These are phyloP conservation scores for Myxozyma geophila DNA, from an alignment of 805 yeast genomes.

Conservation along the genomic window DNA sequence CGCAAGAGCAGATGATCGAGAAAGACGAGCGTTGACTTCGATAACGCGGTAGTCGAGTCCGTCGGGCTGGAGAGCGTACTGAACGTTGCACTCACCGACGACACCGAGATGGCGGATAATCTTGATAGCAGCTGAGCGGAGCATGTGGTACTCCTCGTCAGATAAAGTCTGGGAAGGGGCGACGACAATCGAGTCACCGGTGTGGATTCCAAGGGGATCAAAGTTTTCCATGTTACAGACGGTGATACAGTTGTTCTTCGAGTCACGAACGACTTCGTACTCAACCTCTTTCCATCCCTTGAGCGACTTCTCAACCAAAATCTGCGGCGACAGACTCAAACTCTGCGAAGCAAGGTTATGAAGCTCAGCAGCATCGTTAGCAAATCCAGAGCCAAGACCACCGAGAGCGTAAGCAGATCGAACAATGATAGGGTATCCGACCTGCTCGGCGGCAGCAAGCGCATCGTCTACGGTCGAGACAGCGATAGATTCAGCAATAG, in stretches of 20 bases:
- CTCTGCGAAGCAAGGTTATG: slow-evolving; percentile 88
- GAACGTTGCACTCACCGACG: slow-evolving; percentile 98
- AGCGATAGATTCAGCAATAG: slow-evolving; percentile 96
- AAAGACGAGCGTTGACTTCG: slow-evolving; percentile 95
- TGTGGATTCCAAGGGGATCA: slow-evolving; percentile 97
- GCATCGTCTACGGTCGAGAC: slow-evolving; percentile 94
- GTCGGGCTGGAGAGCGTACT: slow-evolving; percentile 94
- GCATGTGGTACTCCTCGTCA: slow-evolving; percentile 97
- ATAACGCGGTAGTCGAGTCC: slow-evolving; percentile 94
- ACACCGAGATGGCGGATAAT: slow-evolving; percentile 97
- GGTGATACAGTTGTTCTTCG: slow-evolving; percentile 95
- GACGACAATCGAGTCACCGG: slow-evolving; percentile 98
- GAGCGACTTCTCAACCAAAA: slow-evolving; percentile 84
- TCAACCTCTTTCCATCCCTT: slow-evolving; percentile 99
- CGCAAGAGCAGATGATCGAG: slow-evolving; percentile 96
- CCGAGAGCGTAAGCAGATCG: slow-evolving; percentile 98
- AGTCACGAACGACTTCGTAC: slow-evolving; percentile 96
- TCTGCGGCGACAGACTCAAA: slow-evolving; percentile 88
- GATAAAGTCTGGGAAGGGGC: slow-evolving; percentile 98
- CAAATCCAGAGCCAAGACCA: slow-evolving; percentile 97
- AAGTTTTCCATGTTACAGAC: slow-evolving; percentile 99
- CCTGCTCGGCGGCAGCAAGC: slow-evolving; percentile 78
- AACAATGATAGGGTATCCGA: slow-evolving; percentile 95
- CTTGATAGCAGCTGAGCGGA: slow-evolving; percentile 95
- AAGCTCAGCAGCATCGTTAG: slow-evolving; percentile 79